Evolutionary conservation across 2,329 filamentous ascomycete species (phyloP).

Genomic region (Sporothrix brasiliensis): DNA sequence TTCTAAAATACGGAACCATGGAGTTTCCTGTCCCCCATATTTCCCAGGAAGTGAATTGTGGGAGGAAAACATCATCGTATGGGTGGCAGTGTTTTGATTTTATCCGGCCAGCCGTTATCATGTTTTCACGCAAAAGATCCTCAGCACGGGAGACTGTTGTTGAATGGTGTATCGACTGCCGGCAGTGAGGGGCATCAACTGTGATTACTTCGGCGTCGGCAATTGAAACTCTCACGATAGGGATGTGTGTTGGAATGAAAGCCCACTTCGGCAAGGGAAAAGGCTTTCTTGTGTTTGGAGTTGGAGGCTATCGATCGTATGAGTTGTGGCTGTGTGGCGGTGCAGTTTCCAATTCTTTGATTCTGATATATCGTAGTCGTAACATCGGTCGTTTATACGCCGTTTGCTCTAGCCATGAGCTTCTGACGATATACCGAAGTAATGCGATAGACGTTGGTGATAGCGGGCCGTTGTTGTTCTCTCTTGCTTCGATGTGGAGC

Average conservation of each 20-base stretch:
- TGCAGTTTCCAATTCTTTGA: background rate
- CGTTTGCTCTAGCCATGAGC: background rate
- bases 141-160: background rate
- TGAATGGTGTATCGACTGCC: background rate
- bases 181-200: background rate
- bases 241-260: background rate
- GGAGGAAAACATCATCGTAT: background rate
- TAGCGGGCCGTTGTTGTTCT: background rate
- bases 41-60: background rate
- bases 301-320: background rate
- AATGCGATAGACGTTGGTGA: background rate
- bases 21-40: background rate
- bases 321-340: constrained; percentile 2
- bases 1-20: background rate
- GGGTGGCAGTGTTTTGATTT: background rate
- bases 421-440: too few relatives aligned
- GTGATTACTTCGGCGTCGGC: background rate
- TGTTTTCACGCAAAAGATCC: background rate
- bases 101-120: background rate
- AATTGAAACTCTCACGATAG: background rate
- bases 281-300: background rate
- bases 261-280: background rate
- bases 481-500: background rate
- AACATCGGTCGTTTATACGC: background rate
- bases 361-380: background rate